These are phyloP conservation scores for Quercus phellos DNA, from an alignment of 331 rosid genomes.

Conservation along the genomic window DNA sequence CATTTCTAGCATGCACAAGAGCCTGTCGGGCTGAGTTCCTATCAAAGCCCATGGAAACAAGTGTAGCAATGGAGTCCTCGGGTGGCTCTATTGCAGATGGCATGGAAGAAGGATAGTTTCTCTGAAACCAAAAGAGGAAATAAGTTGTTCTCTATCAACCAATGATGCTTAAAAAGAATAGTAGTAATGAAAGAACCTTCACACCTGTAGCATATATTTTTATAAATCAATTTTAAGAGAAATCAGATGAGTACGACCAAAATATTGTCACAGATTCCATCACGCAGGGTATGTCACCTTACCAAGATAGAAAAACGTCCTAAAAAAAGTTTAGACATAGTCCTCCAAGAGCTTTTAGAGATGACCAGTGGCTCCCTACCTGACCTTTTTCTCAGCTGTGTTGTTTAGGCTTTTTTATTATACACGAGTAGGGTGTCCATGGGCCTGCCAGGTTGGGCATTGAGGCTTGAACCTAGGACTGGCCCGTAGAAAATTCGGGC, in stretches of 20 bases:
- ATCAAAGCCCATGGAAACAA: slow-evolving; percentile 96
- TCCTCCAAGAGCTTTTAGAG: too few relatives aligned
- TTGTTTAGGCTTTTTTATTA: background rate
- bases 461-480: too few relatives aligned
- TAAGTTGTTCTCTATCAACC: background rate
- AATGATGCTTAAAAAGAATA: background rate
- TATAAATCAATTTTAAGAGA: background rate
- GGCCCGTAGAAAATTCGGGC: too few relatives aligned
- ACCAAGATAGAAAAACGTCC: too few relatives aligned
- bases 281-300: too few relatives aligned
- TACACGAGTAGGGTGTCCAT: too few relatives aligned
- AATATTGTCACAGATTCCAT: background rate
- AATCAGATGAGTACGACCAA: background rate
- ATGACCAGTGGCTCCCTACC: background rate
- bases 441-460: too few relatives aligned
- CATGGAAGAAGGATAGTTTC: slow-evolving; percentile 55
- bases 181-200: background rate
- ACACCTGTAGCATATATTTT: background rate
- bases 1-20: slow-evolving; percentile 85
- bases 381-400: background rate
- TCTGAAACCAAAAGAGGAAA: slow-evolving; percentile 39
- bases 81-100: slow-evolving; percentile 62
- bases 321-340: too few relatives aligned
- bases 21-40: slow-evolving; percentile 93
- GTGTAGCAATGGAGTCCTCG: slow-evolving; percentile 72